A percentile compares a stretch with the other conserved stretches of the same genome.
Conservation (phyloP, 2,329 filamentous ascomycete species). For the Trichoderma koningii region DNA sequence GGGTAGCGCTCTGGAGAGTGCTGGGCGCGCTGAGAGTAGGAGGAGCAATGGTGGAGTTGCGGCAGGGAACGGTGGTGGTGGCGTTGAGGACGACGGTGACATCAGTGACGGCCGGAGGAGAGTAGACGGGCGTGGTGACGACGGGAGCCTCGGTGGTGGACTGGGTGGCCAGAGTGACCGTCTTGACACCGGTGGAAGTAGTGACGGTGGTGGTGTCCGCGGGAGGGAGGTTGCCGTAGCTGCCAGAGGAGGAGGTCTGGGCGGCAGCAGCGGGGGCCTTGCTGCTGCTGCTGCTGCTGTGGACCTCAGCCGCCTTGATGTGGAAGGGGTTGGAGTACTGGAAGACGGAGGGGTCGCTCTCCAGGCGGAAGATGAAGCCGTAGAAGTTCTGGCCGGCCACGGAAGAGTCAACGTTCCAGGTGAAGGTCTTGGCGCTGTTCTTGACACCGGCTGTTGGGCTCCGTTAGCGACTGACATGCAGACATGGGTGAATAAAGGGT, state of each 20-base stretch:
- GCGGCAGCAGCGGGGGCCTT: slow-evolving; percentile 26
- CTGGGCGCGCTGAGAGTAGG: slow-evolving; percentile 33
- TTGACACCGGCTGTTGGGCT: slow-evolving; percentile 47
- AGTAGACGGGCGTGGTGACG: slow-evolving; percentile 29
- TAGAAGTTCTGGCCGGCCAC: slow-evolving; percentile 54
- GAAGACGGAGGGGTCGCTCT: slow-evolving; percentile 52
- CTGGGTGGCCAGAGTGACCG: slow-evolving; percentile 36
- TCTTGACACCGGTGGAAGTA: slow-evolving; percentile 38
- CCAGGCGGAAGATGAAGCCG: slow-evolving; percentile 58
- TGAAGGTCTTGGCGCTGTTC: slow-evolving; percentile 49
- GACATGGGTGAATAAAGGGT: neutral
- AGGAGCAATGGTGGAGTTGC: slow-evolving; percentile 30
- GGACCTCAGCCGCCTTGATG: slow-evolving; percentile 42
- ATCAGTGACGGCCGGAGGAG: slow-evolving; percentile 26
- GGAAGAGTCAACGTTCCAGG: slow-evolving; percentile 52
- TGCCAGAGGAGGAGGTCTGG: slow-evolving; percentile 27
- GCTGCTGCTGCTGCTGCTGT: neutral
- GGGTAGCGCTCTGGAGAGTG: slow-evolving; percentile 31
- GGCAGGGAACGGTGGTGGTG: slow-evolving; percentile 35
- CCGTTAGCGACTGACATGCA: neutral
- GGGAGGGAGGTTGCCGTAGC: slow-evolving; percentile 8
- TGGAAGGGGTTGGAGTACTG: slow-evolving; percentile 66
- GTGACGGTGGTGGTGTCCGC: slow-evolving; percentile 35
- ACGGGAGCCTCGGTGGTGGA: slow-evolving; percentile 34
- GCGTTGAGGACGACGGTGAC: slow-evolving; percentile 31